Conservation (phyloP, 768 basidiomycete species). For the Suillus brevipes region DNA sequence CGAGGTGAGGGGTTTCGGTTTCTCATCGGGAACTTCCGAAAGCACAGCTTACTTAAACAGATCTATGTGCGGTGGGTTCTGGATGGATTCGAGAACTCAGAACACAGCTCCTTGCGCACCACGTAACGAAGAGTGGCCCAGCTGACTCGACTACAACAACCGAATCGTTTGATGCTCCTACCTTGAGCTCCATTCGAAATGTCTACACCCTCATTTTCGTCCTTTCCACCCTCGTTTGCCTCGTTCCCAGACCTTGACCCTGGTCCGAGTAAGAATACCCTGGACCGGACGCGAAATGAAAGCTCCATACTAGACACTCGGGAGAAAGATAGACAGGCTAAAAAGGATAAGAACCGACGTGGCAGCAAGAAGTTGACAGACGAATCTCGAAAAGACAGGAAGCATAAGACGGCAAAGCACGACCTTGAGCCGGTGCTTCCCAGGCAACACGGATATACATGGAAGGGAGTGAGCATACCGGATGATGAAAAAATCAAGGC, state of each 20-base stretch:
- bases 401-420: constrained; percentile 32
- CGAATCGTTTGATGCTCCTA: not conserved
- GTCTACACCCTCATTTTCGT: constrained; percentile 60
- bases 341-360: constrained; percentile 23
- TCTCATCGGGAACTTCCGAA: constrained; percentile 5
- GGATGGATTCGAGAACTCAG: not conserved
- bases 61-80: not conserved
- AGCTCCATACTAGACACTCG: constrained; percentile 13
- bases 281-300: constrained; percentile 21
- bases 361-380: constrained; percentile 22
- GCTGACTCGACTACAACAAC: constrained; percentile 1
- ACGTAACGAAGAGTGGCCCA: not conserved
- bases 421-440: constrained; percentile 26
- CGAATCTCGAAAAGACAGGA: constrained; percentile 29
- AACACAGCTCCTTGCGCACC: not conserved
- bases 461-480: constrained; percentile 13
- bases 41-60: constrained; percentile 2
- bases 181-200: constrained; percentile 22
- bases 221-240: constrained; percentile 63
- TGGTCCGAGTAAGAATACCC: constrained; percentile 36
- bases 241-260: constrained; percentile 68
- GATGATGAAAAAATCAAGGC: constrained; percentile 36
- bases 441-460: constrained; percentile 21
- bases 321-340: constrained; percentile 11
- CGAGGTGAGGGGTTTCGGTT: constrained; percentile 3